Base-by-base conservation (phyloP, 2,329 filamentous ascomycete genomes). In the Mycocentrospora acerina region DNA sequence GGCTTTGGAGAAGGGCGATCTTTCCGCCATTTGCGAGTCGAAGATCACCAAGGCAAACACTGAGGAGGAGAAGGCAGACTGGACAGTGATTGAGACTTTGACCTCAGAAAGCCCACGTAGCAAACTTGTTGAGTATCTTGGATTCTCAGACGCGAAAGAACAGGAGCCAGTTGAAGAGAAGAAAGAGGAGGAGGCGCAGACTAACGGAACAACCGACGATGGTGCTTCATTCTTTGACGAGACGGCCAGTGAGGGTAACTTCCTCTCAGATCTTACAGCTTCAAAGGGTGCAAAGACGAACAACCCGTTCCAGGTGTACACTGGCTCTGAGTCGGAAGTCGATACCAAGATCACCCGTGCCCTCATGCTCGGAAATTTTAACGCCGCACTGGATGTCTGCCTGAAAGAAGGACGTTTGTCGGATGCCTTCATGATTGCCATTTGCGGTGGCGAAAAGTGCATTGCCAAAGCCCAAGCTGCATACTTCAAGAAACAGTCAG, bases 391-490 rank as follows among this genome's bases (percentile, higher is more conserved):
- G 41, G 87, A 94, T 40, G 81, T 95, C 35, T 95, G 90, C 56
- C 72, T 98, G 12, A 83, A 88, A 58, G 89, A 96, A 67, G 83
- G 94, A 51, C 83, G 90, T 36, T 83, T 97, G 64, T 93, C 93
- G 0, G 93, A 98, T 71, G 93, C 93, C 26, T 95, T 98, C 70
- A 89, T 98, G 74, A 91, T 98, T 62, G 93, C 94, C 31, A 95
- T 97, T 58, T 97, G 90, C 59, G 90, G 93, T 42, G 93, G 91
- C 32, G 89, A 95, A 64, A 86, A 90, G 51, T 86, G 95, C 44
- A 85, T 97, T 29, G 89, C 95, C 58, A 96, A 95, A 73, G 91
- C 91, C 4, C 93, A 97, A 68, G 79, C 86, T 44, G 83, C 90
- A 10, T 98, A 98, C 64, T 82, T 98, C 48, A 85, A 88, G 40